Evolutionary conservation across 1,284 basidiomycete species (phyloP).

Genomic region (Ceratobasidium theobromae): DNA sequence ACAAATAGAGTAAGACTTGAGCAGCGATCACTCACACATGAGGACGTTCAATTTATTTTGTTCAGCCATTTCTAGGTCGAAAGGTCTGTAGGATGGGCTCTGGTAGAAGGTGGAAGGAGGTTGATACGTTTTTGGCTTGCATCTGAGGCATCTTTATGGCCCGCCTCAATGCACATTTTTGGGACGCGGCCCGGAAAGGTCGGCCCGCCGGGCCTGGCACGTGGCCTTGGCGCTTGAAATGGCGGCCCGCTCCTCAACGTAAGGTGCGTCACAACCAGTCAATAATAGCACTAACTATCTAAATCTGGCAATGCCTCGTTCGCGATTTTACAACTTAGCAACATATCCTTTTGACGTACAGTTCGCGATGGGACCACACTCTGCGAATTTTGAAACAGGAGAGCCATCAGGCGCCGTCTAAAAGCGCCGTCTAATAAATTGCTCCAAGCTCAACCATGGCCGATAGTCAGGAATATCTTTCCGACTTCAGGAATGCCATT

Average conservation of each 20-base stretch:
- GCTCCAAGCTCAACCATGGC: no score
- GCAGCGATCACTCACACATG: constrained; percentile 59
- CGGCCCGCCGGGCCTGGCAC: constrained; percentile 20
- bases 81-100: neutral
- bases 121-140: constrained; percentile 1
- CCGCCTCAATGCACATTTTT: neutral
- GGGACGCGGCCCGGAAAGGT: neutral
- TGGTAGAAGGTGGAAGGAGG: neutral
- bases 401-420: no score
- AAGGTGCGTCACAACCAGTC: neutral
- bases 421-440: no score
- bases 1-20: neutral
- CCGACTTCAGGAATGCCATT: no score
- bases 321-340: neutral
- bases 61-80: constrained; percentile 33
- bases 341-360: neutral
- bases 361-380: neutral
- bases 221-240: neutral
- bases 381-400: neutral
- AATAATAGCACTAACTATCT: neutral
- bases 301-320: neutral
- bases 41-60: constrained; percentile 62
- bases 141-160: constrained; percentile 21
- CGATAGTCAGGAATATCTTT: no score
- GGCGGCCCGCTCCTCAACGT: neutral